Conservation (phyloP, 768 basidiomycete species). For the Neoboletus subvelutipes region DNA sequence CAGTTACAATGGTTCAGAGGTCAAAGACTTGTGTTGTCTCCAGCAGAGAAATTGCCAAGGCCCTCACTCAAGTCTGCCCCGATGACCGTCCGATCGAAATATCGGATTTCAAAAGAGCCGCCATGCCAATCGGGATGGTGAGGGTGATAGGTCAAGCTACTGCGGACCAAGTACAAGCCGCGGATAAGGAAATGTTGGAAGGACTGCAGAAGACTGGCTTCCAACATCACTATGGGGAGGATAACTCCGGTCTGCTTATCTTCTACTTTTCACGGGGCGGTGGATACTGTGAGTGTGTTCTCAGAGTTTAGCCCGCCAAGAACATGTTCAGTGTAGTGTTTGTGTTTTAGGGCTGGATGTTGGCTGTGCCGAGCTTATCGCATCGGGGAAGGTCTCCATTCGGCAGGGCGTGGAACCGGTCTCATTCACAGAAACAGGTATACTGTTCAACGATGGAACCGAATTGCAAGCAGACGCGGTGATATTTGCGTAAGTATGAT, state of each 20-base stretch:
- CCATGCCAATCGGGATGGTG: conserved; percentile 1
- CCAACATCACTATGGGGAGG: background rate
- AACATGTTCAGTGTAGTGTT: background rate
- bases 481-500: conserved; percentile 1
- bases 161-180: background rate
- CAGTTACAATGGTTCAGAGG: conserved; percentile 5
- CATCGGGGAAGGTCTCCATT: background rate
- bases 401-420: conserved; percentile 3
- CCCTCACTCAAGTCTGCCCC: background rate
- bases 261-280: conserved; percentile 4
- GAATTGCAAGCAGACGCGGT: conserved; percentile 2
- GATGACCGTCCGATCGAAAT: background rate
- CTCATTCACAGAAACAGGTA: conserved; percentile 1
- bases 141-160: background rate
- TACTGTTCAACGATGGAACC: background rate
- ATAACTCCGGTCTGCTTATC: background rate
- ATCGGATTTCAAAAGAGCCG: too few species aligned
- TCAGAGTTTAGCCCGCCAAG: background rate
- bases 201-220: conserved; percentile 4
- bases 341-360: conserved; percentile 3
- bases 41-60: background rate
- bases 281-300: conserved; percentile 1
- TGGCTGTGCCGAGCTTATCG: conserved; percentile 6
- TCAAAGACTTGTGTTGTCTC: conserved; percentile 7
- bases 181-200: conserved; percentile 5